Evolutionary conservation across 2,329 filamentous ascomycete genomes (phyloP).

Genomic region (Sarocladiaceae sp.): DNA sequence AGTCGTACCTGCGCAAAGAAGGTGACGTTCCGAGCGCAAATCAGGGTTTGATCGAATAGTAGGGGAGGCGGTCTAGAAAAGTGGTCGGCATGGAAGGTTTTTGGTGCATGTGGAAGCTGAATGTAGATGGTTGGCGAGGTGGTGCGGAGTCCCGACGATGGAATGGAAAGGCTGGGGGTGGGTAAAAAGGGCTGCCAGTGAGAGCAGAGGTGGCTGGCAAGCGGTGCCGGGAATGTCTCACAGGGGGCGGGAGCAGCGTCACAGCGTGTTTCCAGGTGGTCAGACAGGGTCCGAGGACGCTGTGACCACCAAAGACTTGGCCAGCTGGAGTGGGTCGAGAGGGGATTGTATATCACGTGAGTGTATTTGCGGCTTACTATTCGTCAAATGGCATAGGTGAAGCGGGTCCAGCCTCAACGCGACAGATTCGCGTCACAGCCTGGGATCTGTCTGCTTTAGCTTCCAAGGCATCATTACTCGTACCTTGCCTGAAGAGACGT

Average conservation of each 20-base stretch:
- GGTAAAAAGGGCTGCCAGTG: neutral
- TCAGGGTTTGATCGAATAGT: conserved; percentile 6
- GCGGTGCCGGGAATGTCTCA: neutral
- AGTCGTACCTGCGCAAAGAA: neutral
- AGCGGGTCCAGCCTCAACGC: neutral
- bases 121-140: conserved; percentile 6
- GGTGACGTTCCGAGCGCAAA: conserved; percentile 1
- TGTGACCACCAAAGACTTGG: neutral
- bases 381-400: neutral
- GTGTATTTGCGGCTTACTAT: neutral
- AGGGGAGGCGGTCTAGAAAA: conserved; percentile 6
- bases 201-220: conserved; percentile 1
- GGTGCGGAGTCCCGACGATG: conserved; percentile 8
- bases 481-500: neutral
- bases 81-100: conserved; percentile 1
- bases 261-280: conserved; percentile 5
- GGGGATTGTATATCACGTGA: neutral
- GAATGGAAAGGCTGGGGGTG: conserved; percentile 10
- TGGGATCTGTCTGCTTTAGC: neutral
- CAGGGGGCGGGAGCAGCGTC: neutral
- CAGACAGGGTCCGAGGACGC: neutral
- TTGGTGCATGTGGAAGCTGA: conserved; percentile 2
- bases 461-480: neutral
- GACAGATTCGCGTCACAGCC: conserved; percentile 2
- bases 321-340: neutral